Evolutionary conservation across 2,329 filamentous ascomycete genomes (phyloP).

Genomic region (Sporothrix dimorphospora): DNA sequence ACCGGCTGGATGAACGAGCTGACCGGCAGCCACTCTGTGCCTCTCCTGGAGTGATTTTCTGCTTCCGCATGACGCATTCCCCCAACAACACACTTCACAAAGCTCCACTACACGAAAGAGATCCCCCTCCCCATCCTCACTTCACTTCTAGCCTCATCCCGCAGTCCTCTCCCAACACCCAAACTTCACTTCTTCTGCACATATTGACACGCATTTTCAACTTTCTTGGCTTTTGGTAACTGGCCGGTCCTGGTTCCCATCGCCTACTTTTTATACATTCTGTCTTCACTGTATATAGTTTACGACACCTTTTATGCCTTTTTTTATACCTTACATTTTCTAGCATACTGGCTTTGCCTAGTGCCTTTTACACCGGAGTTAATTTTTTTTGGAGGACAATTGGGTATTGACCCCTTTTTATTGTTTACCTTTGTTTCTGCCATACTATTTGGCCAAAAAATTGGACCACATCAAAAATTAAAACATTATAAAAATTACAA

Average conservation of each 20-base stretch:
- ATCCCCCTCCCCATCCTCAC: neutral
- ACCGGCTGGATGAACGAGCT: slow-evolving; percentile 23
- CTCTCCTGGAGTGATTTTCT: neutral
- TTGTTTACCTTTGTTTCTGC: neutral
- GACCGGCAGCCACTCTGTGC: slow-evolving; percentile 10
- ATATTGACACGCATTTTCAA: neutral
- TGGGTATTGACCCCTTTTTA: neutral
- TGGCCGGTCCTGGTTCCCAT: neutral
- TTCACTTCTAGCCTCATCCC: slow-evolving; percentile 9
- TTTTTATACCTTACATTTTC: neutral
- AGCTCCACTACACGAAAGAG: slow-evolving; percentile 6
- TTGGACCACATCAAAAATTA: neutral
- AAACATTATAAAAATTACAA: neutral
- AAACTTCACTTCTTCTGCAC: slow-evolving; percentile 22
- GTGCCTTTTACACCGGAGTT: neutral
- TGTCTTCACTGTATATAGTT: slow-evolving; percentile 13
- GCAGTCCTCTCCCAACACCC: slow-evolving; percentile 10
- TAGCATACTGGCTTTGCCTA: neutral
- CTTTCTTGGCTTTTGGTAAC: neutral
- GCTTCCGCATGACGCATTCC: neutral
- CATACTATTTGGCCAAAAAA: neutral
- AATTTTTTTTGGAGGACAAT: neutral
- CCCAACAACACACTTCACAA: neutral
- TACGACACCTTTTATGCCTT: neutral
- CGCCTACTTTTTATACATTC: neutral